Evolutionary conservation across 805 yeast genomes (phyloP), one percentile per base, ranked within the genome.

Genomic region (Starmerella stigmatis): DNA sequence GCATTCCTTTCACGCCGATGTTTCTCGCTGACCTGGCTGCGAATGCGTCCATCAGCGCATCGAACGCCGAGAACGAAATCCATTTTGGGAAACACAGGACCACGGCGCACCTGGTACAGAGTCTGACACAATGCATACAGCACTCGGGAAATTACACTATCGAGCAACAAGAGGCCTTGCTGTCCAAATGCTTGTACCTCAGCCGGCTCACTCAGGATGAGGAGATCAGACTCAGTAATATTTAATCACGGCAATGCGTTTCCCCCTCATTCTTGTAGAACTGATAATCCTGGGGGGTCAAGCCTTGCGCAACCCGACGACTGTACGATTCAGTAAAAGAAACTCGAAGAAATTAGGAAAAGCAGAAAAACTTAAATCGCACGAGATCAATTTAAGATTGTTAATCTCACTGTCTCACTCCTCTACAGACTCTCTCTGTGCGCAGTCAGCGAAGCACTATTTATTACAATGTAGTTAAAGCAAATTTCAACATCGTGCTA

Each of bases 1-100:
- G 94, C 54, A 77, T 89, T 42, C 97, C 98, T 19, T 89, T 88
- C 60, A 75, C 88, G 43, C 96, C 94, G 1, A 68, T 89, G 25
- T 86, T 85, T 56, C 62, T 89, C 37, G 79, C 88, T 3, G 97
- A 89, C 60, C 68, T 89, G 55, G 76, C 84, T 0, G 75, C 81
- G 57, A 86, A 85, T 60, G 73, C 79, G 3, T 81, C 78, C 52
- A 63, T 79, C 48, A 76, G 81, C 0, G 70, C 75, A 10, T 65
- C 67, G 44, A 61, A 74, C 1, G 60, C 60, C 17, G 64, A 46
- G 28, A 52, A 49, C 30, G 55, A 83, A 43, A 72, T 89, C 50
- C 86, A 88, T 59, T 79, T 88, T 58, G 78, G 81, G 39, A 81
- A 86, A 53, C 83, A 82, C 63, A 71, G 80, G 49, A 77, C 80